These are phyloP conservation scores for Pyricularia pennisetigena DNA, from an alignment of 2,329 filamentous ascomycete species.

Conservation along the genomic window DNA sequence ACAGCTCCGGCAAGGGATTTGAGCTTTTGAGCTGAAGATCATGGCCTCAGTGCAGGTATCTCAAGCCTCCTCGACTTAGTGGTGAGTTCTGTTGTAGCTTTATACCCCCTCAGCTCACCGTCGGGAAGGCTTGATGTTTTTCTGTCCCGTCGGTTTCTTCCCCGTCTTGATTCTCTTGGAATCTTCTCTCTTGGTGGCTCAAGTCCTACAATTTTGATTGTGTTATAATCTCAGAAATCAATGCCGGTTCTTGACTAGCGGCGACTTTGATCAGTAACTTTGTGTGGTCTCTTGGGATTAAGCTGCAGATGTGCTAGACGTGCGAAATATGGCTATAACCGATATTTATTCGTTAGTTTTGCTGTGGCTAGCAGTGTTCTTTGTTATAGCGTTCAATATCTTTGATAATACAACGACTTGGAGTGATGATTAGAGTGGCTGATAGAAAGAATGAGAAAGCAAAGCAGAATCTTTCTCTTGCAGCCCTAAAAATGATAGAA, in stretches of 20 bases:
- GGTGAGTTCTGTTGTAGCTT: background rate
- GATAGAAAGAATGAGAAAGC: background rate
- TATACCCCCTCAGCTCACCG: background rate
- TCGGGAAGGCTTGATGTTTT: too few species aligned
- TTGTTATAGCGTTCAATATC: background rate
- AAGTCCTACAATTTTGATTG: too few species aligned
- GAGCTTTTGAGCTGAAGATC: background rate
- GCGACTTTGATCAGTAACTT: too few species aligned
- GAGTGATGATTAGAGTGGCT: background rate
- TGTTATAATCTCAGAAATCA: too few species aligned
- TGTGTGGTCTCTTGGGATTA: background rate
- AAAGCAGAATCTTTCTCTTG: background rate
- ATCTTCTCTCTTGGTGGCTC: too few species aligned
- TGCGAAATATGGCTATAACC: background rate
- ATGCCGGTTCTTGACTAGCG: too few species aligned
- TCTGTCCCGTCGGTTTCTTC: too few species aligned
- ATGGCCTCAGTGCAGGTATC: background rate
- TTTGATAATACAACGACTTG: background rate
- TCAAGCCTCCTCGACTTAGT: background rate
- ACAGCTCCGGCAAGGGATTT: background rate
- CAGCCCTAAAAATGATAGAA: background rate
- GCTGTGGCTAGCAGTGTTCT: background rate
- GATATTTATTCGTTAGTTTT: background rate
- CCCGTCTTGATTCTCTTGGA: too few species aligned
- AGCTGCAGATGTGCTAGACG: background rate